Conservation (phyloP, 106 monocot species). For the Agapanthus africanus region DNA sequence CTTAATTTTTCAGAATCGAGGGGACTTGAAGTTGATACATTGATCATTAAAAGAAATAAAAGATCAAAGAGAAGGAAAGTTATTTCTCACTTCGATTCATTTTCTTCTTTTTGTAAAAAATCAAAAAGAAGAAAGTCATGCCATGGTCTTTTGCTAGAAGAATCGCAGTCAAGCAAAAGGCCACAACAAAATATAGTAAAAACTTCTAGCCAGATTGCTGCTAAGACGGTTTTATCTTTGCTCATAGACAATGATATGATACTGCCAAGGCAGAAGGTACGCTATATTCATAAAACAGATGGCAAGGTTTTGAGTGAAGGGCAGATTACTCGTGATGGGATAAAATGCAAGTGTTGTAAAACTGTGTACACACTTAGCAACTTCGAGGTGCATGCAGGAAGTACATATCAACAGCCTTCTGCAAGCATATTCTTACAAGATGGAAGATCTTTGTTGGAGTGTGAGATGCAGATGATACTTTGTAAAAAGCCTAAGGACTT, state of each 20-base stretch:
- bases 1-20: not conserved
- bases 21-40: slow-evolving; percentile 4
- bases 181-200: not conserved
- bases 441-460: slow-evolving; percentile 58
- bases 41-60: slow-evolving; percentile 6
- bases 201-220: slow-evolving; percentile 8
- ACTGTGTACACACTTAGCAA: slow-evolving; percentile 25
- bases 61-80: slow-evolving; percentile 20
- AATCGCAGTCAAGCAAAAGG: slow-evolving; percentile 13
- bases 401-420: slow-evolving; percentile 24
- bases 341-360: slow-evolving; percentile 61
- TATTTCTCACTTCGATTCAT: not conserved
- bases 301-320: slow-evolving; percentile 37
- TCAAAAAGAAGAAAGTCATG: slow-evolving; percentile 11
- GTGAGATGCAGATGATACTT: slow-evolving; percentile 32
- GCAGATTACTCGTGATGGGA: slow-evolving; percentile 42
- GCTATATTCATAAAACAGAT: slow-evolving; percentile 33
- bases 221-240: slow-evolving; percentile 45
- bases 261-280: slow-evolving; percentile 45
- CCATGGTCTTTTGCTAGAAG: not conserved
- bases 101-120: slow-evolving; percentile 6
- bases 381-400: slow-evolving; percentile 63
- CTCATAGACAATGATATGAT: slow-evolving; percentile 55
- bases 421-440: slow-evolving; percentile 51
- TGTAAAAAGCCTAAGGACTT: slow-evolving; percentile 14